Percentiles rank a stretch among this genome's conserved stretches.
Conservation (phyloP, 2,329 filamentous ascomycete species). For the Talaromyces sp. region DNA sequence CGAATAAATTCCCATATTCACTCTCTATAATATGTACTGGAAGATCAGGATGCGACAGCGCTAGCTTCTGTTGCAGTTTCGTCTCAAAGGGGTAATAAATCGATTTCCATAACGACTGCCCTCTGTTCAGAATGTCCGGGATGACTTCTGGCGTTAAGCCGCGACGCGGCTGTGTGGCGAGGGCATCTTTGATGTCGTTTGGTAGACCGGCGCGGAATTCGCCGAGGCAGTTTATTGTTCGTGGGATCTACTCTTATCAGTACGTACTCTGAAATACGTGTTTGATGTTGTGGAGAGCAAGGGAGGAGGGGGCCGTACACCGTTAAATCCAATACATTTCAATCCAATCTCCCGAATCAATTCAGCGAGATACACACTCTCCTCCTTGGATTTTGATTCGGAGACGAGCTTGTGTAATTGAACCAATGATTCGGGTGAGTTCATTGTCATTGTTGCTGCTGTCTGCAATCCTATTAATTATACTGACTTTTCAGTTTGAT, state of each 20-base stretch:
- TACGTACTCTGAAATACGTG: neutral
- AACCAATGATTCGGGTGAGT: constrained; percentile 73
- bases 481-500: constrained; percentile 23
- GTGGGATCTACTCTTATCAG: constrained; percentile 57
- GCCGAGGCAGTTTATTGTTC: constrained; percentile 78
- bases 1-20: constrained; percentile 72
- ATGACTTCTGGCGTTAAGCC: constrained; percentile 55
- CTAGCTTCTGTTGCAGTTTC: constrained; percentile 70
- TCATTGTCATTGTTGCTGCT: constrained; percentile 80
- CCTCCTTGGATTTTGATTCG: constrained; percentile 27
- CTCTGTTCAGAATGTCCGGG: constrained; percentile 55
- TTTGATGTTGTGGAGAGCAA: neutral
- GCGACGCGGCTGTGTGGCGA: constrained; percentile 19
- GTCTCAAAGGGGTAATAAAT: constrained; percentile 73
- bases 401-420: constrained; percentile 56
- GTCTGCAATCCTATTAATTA: constrained; percentile 51
- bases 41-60: constrained; percentile 73
- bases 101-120: constrained; percentile 68
- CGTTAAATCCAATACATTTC: constrained; percentile 50
- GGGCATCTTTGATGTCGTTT: constrained; percentile 31
- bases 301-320: constrained; percentile 23
- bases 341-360: constrained; percentile 47
- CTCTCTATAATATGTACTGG: constrained; percentile 74
- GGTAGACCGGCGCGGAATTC: constrained; percentile 67
- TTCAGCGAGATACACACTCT: constrained; percentile 37